Conservation (phyloP, 169 alveolate species). For the Ichthyophthirius multifiliis region DNA sequence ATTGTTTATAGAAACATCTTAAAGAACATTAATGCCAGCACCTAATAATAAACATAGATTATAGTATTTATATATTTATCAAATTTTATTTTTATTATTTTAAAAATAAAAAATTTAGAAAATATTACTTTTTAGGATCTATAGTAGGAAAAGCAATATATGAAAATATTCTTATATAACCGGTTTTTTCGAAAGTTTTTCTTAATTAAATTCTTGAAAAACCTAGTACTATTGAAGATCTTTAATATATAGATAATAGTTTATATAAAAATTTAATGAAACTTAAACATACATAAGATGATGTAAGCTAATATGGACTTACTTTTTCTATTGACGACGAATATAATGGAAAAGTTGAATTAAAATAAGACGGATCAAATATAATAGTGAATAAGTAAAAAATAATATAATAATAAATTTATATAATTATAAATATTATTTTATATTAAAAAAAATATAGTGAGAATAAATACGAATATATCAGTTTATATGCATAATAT, state of each 20-base stretch:
- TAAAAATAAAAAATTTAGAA: background rate
- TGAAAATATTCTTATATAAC: conserved; percentile 90
- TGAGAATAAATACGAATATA: conserved; percentile 84
- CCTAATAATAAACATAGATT: conserved; percentile 38
- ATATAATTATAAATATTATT: background rate
- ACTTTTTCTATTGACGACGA: conserved; percentile 52
- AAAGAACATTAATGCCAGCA: conserved; percentile 40
- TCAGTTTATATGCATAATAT: conserved; percentile 86
- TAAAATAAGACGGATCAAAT: background rate
- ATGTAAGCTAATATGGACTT: conserved; percentile 54
- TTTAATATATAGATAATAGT: conserved; percentile 72
- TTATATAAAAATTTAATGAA: conserved; percentile 50
- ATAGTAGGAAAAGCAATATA: conserved; percentile 92
- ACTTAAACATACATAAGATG: conserved; percentile 55
- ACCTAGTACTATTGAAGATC: conserved; percentile 82
- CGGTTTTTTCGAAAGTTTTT: conserved; percentile 86
- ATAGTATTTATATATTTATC: conserved; percentile 42
- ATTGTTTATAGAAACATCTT: conserved; percentile 23
- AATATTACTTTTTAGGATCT: conserved; percentile 67
- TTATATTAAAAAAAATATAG: conserved; percentile 18
- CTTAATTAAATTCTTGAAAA: conserved; percentile 83
- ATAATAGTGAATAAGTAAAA: background rate
- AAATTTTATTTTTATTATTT: background rate
- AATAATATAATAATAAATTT: background rate
- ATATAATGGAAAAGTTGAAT: conserved; percentile 8